Base-by-base conservation (phyloP, 2,329 filamentous ascomycete genomes). In the Fusarium sacchari region DNA sequence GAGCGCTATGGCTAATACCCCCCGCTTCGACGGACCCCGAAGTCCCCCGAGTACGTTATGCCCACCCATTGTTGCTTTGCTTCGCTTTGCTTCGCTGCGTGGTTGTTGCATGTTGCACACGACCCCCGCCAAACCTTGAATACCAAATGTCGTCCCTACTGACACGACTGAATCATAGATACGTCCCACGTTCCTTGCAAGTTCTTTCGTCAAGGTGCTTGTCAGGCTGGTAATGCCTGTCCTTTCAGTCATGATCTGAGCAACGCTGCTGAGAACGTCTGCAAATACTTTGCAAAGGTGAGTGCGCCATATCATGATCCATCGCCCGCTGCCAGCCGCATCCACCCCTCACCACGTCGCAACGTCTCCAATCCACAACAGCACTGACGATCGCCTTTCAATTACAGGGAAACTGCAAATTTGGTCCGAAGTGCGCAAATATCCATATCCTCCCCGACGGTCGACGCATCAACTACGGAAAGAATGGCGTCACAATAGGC, bases 241-340 rank as follows among this genome's bases (percentile, higher is more conserved):
- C 96, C 96, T 44, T 99, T 98, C 84, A 94, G 95, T 78, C 96
- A 99, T 85, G 96, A 97, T 73, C 91, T 96, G 73, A 94, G 96
- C 81, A 89, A 91, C 36, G 90, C 95, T 44, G 90, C 93, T 58
- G 94, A 98, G 82, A 95, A 93, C 71, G 91, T 97, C 74, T 99
- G 96, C 91, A 99, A 98, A 85, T 99, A 98, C 85, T 99, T 98
- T 82, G 93, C 95, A 80, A 99, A 98, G 92, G 95, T 97, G 86
- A 78, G 86, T 82, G 74, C 73, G 74, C 72, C 61, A 67, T 69
- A 72, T 72, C 72, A 64, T 68, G 62, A 62, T 67, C 67, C 50
- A 62, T 66, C 66, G 66, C 67, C 53, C 43, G 59, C 63, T 67
- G 57, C 42, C 66, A 40, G 46, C 52, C 60, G 59, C 37, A 60